These are phyloP conservation scores for Vigna angularis DNA, from an alignment of 306 rosid species.

Conservation along the genomic window DNA sequence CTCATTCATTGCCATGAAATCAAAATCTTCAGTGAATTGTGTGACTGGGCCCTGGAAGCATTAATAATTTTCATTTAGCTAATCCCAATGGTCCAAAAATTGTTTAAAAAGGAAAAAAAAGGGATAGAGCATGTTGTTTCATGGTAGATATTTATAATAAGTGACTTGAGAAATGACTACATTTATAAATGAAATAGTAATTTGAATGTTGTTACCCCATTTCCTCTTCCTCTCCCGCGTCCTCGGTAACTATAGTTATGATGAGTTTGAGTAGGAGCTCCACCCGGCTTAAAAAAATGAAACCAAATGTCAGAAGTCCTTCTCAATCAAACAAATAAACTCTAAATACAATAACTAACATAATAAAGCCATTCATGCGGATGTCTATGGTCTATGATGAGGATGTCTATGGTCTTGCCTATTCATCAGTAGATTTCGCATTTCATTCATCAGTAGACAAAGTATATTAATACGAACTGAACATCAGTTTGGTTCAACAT, in stretches of 20 bases:
- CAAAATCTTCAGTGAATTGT: slow-evolving; percentile 63
- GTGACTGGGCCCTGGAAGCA: slow-evolving; percentile 55
- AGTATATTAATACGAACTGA: no score
- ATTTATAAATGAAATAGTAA: slow-evolving; percentile 11
- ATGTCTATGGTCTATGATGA: no score
- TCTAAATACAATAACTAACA: background rate
- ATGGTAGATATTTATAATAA: background rate
- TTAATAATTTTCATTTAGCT: background rate
- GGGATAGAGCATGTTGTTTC: background rate
- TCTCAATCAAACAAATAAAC: background rate
- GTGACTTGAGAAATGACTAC: background rate
- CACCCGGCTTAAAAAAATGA: slow-evolving; percentile 63
- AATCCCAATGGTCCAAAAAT: no score
- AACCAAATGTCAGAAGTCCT: slow-evolving; percentile 40
- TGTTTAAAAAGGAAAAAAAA: no score
- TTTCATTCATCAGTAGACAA: no score
- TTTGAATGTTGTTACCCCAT: slow-evolving; percentile 65
- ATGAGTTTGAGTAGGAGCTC: slow-evolving; percentile 56
- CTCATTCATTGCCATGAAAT: slow-evolving; percentile 71
- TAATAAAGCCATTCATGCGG: background rate
- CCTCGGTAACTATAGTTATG: slow-evolving; percentile 71
- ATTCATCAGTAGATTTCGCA: no score
- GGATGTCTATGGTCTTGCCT: no score
- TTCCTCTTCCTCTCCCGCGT: slow-evolving; percentile 80
- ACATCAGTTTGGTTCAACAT: no score